Base-by-base conservation (phyloP, 2,329 filamentous ascomycete genomes). In the Pseudogymnoascus sp. region DNA sequence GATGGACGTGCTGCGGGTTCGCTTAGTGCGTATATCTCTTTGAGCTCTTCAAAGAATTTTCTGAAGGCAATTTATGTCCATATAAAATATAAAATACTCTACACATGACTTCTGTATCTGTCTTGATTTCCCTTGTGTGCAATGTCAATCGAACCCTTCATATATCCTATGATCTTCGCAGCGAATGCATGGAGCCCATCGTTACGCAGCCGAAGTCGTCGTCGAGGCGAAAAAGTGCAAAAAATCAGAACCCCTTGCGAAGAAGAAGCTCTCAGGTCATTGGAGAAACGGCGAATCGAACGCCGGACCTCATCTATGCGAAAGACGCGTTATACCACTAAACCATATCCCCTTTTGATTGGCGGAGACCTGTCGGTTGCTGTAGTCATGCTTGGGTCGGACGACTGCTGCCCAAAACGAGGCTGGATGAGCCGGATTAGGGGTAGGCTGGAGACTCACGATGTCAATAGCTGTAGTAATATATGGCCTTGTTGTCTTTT, bases 11-110 rank as follows among this genome's bases (percentile, higher is more conserved):
- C 59, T 39, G 59, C 59, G 8, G 59, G 59, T 61, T 61, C 59
- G 59, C 59, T 61, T 61, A 61, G 59, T 61, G 59, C 59, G 59
- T 61, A 61, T 61, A 61, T 61, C 59, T 61, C 59, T 61, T 61
- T 10, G 31, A 40, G 26, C 8, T 7, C 5, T 36, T 18, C n/a
- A 60, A 10, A 51, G 23, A 29, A 4, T 51, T n/a, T 51, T 26
- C n/a, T 11, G n/a, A 3, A 21, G 12, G 2, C n/a, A 4, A 10
- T 54, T 57, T 54, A 34, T 12, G 51, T 8, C n/a, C 29, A 5
- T 57, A 21, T 12, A 57, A 57, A 57, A 57, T 18, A 57, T 18
- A 34, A 18, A 54, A 31, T 29, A 26, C 42, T 26, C 18, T 14
- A 3, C 23, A 57, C 23, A 57, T 34, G 51, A 57, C 51, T 7